A percentile compares a stretch with the other conserved stretches of the same genome.
Conservation (phyloP, 2,329 filamentous ascomycete genomes). For the Raffaelea deltoideospora region DNA sequence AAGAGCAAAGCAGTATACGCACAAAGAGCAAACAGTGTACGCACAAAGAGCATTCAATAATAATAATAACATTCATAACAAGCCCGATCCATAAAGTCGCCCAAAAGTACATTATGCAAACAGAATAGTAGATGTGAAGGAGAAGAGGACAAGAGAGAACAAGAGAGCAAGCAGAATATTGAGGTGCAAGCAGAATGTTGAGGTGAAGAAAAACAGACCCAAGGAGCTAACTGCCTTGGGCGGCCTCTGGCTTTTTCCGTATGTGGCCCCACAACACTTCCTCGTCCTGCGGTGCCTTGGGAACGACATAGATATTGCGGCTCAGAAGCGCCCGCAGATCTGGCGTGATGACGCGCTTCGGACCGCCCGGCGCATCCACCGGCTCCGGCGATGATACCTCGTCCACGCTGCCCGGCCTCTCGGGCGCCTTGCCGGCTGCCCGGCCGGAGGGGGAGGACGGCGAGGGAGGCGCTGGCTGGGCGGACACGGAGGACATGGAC, state of each 20-base stretch:
- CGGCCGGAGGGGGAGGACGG: not conserved
- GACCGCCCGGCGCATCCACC: no score
- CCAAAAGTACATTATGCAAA: no score
- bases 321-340: conserved; percentile 40
- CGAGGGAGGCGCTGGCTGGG: not conserved
- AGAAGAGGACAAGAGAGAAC: not conserved
- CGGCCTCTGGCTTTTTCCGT: not conserved
- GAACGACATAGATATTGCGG: conserved; percentile 23
- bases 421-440: conserved; percentile 6
- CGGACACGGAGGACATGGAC: conserved; percentile 1
- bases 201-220: not conserved
- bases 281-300: conserved; percentile 5
- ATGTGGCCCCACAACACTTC: conserved; percentile 8
- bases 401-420: not conserved
- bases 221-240: no score
- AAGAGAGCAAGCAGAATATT: not conserved
- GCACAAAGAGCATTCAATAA: no score
- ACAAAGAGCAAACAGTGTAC: no score
- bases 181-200: not conserved
- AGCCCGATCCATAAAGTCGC: no score
- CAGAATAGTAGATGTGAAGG: no score
- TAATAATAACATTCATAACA: no score
- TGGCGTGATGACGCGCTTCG: conserved; percentile 31
- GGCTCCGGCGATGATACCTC: no score
- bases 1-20: no score